Evolutionary conservation across 345 rosid species (phyloP), one percentile per base, ranked within the genome.

Genomic region (Eucalyptus paniculata): DNA sequence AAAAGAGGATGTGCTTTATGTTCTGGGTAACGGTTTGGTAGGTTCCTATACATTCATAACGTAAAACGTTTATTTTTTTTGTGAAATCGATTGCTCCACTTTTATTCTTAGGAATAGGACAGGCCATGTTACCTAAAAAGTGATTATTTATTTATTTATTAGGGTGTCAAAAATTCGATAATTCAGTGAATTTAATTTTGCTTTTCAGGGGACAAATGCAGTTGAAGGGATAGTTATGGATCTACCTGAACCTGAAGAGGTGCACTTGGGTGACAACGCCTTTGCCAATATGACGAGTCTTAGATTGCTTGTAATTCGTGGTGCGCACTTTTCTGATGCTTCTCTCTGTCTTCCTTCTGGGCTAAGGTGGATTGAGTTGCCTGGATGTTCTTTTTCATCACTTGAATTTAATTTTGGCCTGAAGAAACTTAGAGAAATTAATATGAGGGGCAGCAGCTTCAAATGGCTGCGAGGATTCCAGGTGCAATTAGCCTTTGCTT

Each of bases 1-100:
- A 28, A 30, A 30, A 30, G 0, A 62, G 0, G 69, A 62, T 0
- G 69, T 62, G 69, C 69, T 62, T 13, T 30, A 28, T 28, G 34
- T 62, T 62, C 69, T 62, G 34, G 0, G 69, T 10, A 62, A 62
- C 69, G 0, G 69, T 0, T 62, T 62, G 69, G 69, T 62, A 6
- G 18, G 69, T 30, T 62, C 69, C 69, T 6, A 62, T 62, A 30
- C 17, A 62, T 0, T 17, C 69, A 62, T 30, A 30, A 62, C 2
- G 34, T 62, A 62, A 28, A 62, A 13, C 69, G 16, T 62, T 0
- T 30, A 62, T 62, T 62, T 62, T 60, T 30, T 30, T 24, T 28
- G 69, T 30, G 34, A 62, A 30, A 62, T 62, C 18, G 69, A 62
- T 62, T 34, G 69, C 0, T 62, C 69, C 34, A 62, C 69, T 62